Base-by-base conservation (phyloP, 1,139 yeast genomes). In the Yamadazyma atlantica region DNA sequence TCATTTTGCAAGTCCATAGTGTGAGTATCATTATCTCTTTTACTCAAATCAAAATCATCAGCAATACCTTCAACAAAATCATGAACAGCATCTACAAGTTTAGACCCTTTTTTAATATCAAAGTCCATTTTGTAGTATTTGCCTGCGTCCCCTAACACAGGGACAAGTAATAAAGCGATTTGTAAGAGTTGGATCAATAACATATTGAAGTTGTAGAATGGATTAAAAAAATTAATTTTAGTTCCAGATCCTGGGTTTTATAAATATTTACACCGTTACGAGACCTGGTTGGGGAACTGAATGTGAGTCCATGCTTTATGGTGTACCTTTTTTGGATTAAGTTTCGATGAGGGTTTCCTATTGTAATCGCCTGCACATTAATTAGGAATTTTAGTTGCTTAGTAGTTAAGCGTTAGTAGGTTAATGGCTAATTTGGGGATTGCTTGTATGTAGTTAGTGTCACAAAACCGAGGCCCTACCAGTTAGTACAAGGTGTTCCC, bases 81-180 rank as follows among this genome's bases (percentile, higher is more conserved):
- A 13, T 41, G 22, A 13, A 53, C 44, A 27, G 55, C 49, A 35
- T 57, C 56, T 3, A 44, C 37, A 30, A 46, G 44, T 7, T 53
- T 49, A 33, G 44, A 33, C 9, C 66, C 67, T 31, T 61, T 54
- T 37, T 55, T 55, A 22, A 63, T 50, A 33, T 55, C 55, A 38
- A 63, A 63, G 36, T 60, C 60, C 8, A 62, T 29, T 39, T 49
- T 58, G 14, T 49, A 51, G 39, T 52, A 56, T 15, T 29, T 24
- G 4, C 60, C 64, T 39, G 55, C 58, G 13, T 39, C 37, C 29
- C 57, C 54, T 4, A 43, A 29, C 9, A 46, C 49, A 14, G 46
- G 39, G 3, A 49, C 37, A n/a, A 44, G 35, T 12, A 48, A 32
- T 12, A 45, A 38, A 17, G 19, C 30, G 6, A 28, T 28, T 16